A percentile compares a stretch with the other conserved stretches of the same genome.
Conservation (phyloP, 2,329 filamentous ascomycete species). For the Leptographium lundbergii region DNA sequence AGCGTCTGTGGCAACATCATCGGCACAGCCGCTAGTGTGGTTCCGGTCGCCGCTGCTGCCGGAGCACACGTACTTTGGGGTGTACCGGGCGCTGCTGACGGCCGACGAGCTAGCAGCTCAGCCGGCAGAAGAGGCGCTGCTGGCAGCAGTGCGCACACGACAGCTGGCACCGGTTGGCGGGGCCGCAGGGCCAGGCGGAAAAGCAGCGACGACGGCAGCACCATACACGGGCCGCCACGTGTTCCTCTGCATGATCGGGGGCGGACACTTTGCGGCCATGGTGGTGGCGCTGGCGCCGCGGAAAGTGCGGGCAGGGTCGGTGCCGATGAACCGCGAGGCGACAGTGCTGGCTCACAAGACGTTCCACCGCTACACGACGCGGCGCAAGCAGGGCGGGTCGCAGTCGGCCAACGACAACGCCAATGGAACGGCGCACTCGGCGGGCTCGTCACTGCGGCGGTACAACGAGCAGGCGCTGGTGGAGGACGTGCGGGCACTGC, state of each 20-base stretch:
- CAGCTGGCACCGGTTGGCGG: background rate
- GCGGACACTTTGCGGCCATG: conserved; percentile 96
- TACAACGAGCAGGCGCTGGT: conserved; percentile 89
- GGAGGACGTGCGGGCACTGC: conserved; percentile 72
- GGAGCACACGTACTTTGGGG: conserved; percentile 65
- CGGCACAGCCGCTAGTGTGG: conserved; percentile 50
- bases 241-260: conserved; percentile 97
- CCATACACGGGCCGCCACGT: conserved; percentile 66
- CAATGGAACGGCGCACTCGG: conserved; percentile 90
- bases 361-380: conserved; percentile 92
- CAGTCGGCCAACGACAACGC: conserved; percentile 89
- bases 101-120: conserved; percentile 43
- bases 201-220: conserved; percentile 31
- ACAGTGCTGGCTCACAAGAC: conserved; percentile 91
- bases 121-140: background rate
- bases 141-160: conserved; percentile 20
- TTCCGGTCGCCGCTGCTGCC: conserved; percentile 66
- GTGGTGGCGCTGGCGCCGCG: conserved; percentile 79
- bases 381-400: conserved; percentile 88
- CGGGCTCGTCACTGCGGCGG: conserved; percentile 74
- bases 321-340: conserved; percentile 70
- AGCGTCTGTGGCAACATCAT: conserved; percentile 36
- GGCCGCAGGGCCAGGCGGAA: conserved; percentile 14
- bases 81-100: conserved; percentile 76
- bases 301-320: conserved; percentile 53